phyloP scores from a whole-genome alignment of 139 green algal species.

The Chlorella ohadii region DNA sequence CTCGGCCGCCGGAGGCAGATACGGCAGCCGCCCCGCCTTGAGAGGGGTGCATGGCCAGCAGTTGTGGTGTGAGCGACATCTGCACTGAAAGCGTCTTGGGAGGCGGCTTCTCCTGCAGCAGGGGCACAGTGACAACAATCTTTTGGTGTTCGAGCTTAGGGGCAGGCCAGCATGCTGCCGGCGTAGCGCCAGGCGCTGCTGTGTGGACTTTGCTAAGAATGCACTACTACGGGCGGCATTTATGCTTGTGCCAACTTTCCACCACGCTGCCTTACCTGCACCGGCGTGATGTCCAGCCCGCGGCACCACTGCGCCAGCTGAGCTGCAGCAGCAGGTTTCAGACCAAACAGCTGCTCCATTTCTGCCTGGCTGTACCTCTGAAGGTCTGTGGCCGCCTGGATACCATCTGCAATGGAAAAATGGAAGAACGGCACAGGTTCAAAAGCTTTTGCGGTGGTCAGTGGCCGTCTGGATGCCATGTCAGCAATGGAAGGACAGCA shows the following conservation, averaged over 20 bases:
- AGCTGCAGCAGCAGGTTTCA: slow-evolving; percentile 27
- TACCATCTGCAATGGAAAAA: background rate
- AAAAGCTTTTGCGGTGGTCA: too few species aligned
- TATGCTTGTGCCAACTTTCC: background rate
- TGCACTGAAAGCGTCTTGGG: slow-evolving; percentile 54
- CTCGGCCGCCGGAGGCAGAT: slow-evolving; percentile 13
- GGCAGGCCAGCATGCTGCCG: too few species aligned
- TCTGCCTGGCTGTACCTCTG: slow-evolving; percentile 33
- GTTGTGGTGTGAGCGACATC: slow-evolving; percentile 54
- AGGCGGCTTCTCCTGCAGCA: slow-evolving; percentile 37
- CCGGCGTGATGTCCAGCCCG: slow-evolving; percentile 32
- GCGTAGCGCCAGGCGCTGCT: too few species aligned
- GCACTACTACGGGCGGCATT: background rate
- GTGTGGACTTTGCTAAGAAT: too few species aligned
- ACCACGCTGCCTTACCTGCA: slow-evolving; percentile 10
- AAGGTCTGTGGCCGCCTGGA: slow-evolving; percentile 27
- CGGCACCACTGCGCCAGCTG: slow-evolving; percentile 43
- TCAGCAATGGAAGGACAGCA: background rate
- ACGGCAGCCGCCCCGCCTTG: background rate
- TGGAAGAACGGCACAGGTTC: background rate
- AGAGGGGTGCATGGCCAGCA: slow-evolving; percentile 38
- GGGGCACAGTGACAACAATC: too few species aligned
- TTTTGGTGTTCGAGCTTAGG: too few species aligned
- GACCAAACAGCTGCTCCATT: slow-evolving; percentile 35
- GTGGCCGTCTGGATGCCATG: background rate